A percentile compares a stretch with the other conserved stretches of the same genome.
These are phyloP conservation scores for Venturia pyrina DNA, from an alignment of 2,329 filamentous ascomycete species.

Conservation along the genomic window DNA sequence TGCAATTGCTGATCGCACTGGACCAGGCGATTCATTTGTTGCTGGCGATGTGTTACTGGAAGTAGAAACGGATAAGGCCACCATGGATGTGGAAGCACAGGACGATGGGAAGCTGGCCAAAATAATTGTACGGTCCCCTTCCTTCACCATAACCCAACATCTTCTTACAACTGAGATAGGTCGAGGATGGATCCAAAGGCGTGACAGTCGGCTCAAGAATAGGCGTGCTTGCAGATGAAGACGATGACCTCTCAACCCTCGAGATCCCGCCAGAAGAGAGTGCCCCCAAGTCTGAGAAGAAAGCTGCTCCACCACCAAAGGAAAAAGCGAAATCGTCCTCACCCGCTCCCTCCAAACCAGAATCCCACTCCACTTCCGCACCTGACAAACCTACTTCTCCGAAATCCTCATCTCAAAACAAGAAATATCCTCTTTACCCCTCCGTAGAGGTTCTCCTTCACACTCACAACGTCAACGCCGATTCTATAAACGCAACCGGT, in stretches of 20 bases:
- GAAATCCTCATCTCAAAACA: constrained; percentile 36
- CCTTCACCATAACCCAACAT: constrained; percentile 14
- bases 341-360: not conserved
- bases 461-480: constrained; percentile 63
- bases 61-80: constrained; percentile 90
- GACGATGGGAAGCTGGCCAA: constrained; percentile 81
- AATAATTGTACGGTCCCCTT: constrained; percentile 46
- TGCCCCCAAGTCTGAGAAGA: constrained; percentile 29
- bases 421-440: constrained; percentile 62
- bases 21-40: constrained; percentile 57
- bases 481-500: constrained; percentile 77
- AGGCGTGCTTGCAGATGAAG: constrained; percentile 70
- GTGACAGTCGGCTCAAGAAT: constrained; percentile 73
- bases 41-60: constrained; percentile 82
- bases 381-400: not conserved
- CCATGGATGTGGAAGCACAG: constrained; percentile 90
- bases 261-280: constrained; percentile 64
- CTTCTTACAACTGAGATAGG: constrained; percentile 21
- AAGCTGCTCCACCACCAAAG: constrained; percentile 19
- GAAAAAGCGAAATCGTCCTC: constrained; percentile 13
- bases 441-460: constrained; percentile 77
- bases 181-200: constrained; percentile 62
- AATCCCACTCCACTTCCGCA: not conserved
- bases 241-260: constrained; percentile 65
- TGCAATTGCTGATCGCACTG: constrained; percentile 15